Evolutionary conservation across 2,329 filamentous ascomycete genomes (phyloP), one percentile per base, ranked within the genome.

Genomic region (Blumeriella jaapii): DNA sequence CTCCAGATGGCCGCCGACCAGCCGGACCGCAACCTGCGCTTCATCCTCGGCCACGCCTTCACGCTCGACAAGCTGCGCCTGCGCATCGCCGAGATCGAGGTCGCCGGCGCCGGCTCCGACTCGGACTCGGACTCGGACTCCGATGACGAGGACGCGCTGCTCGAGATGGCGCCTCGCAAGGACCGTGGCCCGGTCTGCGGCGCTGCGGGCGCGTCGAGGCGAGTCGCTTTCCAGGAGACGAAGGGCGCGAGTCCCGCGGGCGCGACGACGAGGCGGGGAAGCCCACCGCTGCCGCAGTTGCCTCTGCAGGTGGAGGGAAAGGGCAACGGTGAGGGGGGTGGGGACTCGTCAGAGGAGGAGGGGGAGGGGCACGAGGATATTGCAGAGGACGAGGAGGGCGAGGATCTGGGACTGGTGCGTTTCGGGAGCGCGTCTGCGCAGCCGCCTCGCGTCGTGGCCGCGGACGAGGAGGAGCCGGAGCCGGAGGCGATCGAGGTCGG

Each of bases 81-180:
- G 2, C 43, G 45, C 1, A 35, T 50, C 22, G 41, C 40, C 3
- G 45, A 50, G 19, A 48, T 50, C 20, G 45, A 48, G 22, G 33
- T 34, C 10, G n/a, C n/a, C n/a, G 39, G 42, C 8, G 31, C 29
- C 14, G 8, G 29, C 27, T 29, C 28, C 29, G 38, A 31, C 28
- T 32, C 27, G 15, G 19, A 33, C 12, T 27, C 29, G 2, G 32
- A 36, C 15, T 34, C 34, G 5, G 31, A 29, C 9, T 20, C 16
- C 5, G 38, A 39, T n/a, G 35, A 39, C 3, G 33, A 33, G 8
- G 37, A 34, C 3, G 18, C 29, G 3, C 14, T 10, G 4, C 19
- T 26, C 16, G 17, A 18, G 2, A 19, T 31, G 31, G 25, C 25
- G 3, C 5, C 12, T 7, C 12, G 3, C 7, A 5, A 27, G 13